phyloP scores from a whole-genome alignment of 805 yeast species.

The Wickerhamomyces queroliae region DNA sequence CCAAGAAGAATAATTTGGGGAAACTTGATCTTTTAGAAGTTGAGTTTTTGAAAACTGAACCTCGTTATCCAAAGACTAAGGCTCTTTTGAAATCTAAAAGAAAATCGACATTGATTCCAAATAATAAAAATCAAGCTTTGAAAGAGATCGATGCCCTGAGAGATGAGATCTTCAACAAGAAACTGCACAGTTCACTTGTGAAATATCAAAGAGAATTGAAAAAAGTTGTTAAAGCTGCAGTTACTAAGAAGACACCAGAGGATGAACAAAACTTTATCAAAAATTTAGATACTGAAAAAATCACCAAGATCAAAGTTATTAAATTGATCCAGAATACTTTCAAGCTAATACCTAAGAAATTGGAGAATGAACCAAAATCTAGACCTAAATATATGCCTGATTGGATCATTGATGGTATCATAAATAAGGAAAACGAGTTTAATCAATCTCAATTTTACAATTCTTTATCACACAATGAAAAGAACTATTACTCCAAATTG shows the following conservation, averaged over 20 bases:
- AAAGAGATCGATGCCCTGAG: constrained; percentile 40
- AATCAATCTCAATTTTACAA: constrained; percentile 45
- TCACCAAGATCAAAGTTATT: constrained; percentile 16
- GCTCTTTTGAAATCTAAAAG: constrained; percentile 34
- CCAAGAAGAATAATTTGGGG: constrained; percentile 40
- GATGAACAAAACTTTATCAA: constrained; percentile 15
- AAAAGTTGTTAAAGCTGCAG: constrained; percentile 16
- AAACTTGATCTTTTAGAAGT: constrained; percentile 52
- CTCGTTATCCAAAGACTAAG: constrained; percentile 45
- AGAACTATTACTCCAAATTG: constrained; percentile 33
- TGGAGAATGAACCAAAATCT: constrained; percentile 16
- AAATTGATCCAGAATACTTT: constrained; percentile 13
- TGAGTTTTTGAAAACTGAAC: constrained; percentile 34
- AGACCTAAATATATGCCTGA: constrained; percentile 19
- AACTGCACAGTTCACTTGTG: constrained; percentile 39
- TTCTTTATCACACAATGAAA: constrained; percentile 24
- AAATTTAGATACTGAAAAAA: constrained; percentile 18
- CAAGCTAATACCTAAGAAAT: constrained; percentile 9
- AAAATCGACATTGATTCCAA: constrained; percentile 29
- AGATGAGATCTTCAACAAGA: constrained; percentile 38
- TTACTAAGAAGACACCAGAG: constrained; percentile 9
- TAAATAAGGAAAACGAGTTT: constrained; percentile 24
- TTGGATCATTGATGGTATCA: constrained; percentile 20
- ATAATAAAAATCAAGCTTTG: constrained; percentile 36
- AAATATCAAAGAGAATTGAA: constrained; percentile 35